A percentile compares a stretch with the other conserved stretches of the same genome.
Evolutionary conservation across 176 grass and related monocot species (phyloP).

Genomic region (Oryza meyeriana): DNA sequence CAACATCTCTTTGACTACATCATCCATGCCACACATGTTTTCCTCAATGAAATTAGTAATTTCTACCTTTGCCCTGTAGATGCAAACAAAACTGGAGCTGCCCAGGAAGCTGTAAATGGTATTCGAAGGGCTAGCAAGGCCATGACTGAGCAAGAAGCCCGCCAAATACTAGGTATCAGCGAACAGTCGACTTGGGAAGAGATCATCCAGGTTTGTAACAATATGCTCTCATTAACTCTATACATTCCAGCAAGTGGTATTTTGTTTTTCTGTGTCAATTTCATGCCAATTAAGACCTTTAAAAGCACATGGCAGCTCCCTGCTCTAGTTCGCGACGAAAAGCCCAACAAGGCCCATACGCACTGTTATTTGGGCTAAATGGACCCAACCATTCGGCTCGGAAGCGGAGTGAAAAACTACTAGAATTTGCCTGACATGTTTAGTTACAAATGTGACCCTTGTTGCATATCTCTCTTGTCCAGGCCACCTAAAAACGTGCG

Average conservation of each 20-base stretch:
- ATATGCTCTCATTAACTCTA: not conserved
- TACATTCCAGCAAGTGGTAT: not conserved
- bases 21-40: not conserved
- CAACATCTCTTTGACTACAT: not conserved
- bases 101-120: slow-evolving; percentile 73
- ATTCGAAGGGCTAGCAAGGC: slow-evolving; percentile 66
- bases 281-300: not conserved
- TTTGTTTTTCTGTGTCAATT: not conserved
- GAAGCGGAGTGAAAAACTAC: not conserved
- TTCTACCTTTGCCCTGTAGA: slow-evolving; percentile 40
- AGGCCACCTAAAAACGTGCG: too few relatives aligned
- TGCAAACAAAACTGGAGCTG: slow-evolving; percentile 80
- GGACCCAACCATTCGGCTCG: not conserved
- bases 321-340: too few relatives aligned
- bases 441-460: too few relatives aligned
- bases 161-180: slow-evolving; percentile 66
- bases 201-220: slow-evolving; percentile 51
- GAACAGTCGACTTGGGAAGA: slow-evolving; percentile 79
- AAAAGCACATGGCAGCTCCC: not conserved
- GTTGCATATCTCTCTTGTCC: too few relatives aligned
- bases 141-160: slow-evolving; percentile 89
- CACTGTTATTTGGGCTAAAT: not conserved
- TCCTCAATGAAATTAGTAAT: not conserved
- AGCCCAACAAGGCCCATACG: not conserved
- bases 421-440: too few relatives aligned